phyloP scores from a whole-genome alignment of 345 rosid genomes.

The Syzygium aromaticum region DNA sequence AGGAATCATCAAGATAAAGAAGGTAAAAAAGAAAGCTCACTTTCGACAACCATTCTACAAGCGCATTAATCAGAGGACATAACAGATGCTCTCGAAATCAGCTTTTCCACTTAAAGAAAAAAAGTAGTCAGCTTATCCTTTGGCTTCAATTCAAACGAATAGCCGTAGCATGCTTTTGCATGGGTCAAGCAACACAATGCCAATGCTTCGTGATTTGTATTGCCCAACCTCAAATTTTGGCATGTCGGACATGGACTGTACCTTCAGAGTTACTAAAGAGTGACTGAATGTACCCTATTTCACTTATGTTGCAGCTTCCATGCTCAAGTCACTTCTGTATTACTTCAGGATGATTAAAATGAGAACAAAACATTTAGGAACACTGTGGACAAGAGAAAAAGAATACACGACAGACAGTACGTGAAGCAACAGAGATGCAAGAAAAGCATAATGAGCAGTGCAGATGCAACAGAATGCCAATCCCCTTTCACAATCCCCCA shows the following conservation, averaged over 20 bases:
- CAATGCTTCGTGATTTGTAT: not conserved
- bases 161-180: not conserved
- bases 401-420: not conserved
- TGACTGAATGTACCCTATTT: not conserved
- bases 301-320: not conserved
- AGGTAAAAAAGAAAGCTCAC: not conserved
- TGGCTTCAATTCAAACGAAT: not conserved
- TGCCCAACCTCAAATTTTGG: not conserved
- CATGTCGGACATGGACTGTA: not conserved
- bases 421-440: not conserved
- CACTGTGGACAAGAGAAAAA: not conserved
- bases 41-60: not conserved
- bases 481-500: not conserved
- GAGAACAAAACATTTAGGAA: not conserved
- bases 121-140: not conserved
- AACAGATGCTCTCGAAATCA: not conserved
- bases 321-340: not conserved
- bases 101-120: not conserved
- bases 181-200: not conserved
- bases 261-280: not conserved
- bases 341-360: not conserved
- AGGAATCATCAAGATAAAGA: not conserved
- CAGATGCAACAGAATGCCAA: not conserved
- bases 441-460: not conserved
- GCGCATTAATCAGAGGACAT: not conserved